Conservation (phyloP, 169 alveolate species). For the Cryptosporidium baileyi region DNA sequence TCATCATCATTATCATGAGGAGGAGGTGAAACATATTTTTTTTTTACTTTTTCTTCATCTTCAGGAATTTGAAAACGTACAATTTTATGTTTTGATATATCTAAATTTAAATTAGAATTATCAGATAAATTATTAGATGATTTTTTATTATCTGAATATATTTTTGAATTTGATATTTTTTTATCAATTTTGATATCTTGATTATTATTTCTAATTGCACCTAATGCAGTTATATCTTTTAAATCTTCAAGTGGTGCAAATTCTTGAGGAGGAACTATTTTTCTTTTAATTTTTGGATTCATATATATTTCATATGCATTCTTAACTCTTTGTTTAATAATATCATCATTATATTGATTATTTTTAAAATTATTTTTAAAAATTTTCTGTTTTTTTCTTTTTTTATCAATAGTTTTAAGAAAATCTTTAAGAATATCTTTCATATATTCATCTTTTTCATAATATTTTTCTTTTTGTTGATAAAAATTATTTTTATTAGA, state of each 20-base stretch:
- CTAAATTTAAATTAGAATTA: not conserved
- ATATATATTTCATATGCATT: slow-evolving; percentile 14
- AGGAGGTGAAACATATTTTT: slow-evolving; percentile 55
- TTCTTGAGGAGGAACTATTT: not conserved
- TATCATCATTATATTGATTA: not conserved
- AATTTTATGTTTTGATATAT: not conserved
- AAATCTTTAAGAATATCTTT: slow-evolving; percentile 28
- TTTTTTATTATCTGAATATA: not conserved
- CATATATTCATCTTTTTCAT: not conserved
- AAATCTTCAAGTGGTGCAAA: slow-evolving; percentile 20
- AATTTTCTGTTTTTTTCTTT: not conserved
- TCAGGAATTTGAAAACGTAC: slow-evolving; percentile 37
- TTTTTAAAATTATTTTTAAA: too few species aligned
- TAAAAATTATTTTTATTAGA: not conserved
- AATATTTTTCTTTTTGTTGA: not conserved
- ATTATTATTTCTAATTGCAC: not conserved
- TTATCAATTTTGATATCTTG: not conserved
- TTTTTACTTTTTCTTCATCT: not conserved
- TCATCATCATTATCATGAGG: not conserved
- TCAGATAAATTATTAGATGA: not conserved
- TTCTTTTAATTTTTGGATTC: not conserved
- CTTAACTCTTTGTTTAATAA: not conserved
- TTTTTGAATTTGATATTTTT: not conserved
- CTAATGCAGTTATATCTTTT: not conserved
- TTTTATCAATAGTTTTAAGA: slow-evolving; percentile 21